A percentile compares a stretch with the other conserved stretches of the same genome.
Conservation (phyloP, 2,329 filamentous ascomycete species). For the Ophiocordyceps camponoti-rufipedis region DNA sequence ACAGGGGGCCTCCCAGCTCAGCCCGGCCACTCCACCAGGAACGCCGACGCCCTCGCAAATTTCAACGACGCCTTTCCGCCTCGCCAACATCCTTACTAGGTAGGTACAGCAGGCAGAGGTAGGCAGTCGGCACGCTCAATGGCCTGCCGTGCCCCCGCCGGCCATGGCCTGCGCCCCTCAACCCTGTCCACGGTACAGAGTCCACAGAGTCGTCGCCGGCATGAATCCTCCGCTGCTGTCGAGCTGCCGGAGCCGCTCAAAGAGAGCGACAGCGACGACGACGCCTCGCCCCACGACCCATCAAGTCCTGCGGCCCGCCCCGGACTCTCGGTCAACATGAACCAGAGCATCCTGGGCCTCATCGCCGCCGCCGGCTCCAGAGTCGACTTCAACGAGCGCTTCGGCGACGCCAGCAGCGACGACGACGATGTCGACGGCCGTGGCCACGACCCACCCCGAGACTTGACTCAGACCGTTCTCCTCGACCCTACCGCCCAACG, state of each 20-base stretch:
- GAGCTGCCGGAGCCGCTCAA: constrained; percentile 35
- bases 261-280: constrained; percentile 28
- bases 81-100: neutral
- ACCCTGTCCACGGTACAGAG: constrained; percentile 21
- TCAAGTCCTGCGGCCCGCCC: constrained; percentile 20
- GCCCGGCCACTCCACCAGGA: neutral
- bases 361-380: constrained; percentile 75
- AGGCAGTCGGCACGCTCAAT: neutral
- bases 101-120: too few relatives aligned
- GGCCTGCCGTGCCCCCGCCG: neutral
- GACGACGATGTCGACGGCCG: constrained; percentile 43
- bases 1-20: neutral
- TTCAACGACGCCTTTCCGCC: neutral
- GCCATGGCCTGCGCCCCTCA: neutral
- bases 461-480: constrained; percentile 23
- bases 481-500: constrained; percentile 14
- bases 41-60: neutral
- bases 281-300: constrained; percentile 19
- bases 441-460: constrained; percentile 19
- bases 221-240: constrained; percentile 16
- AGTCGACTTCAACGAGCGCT: constrained; percentile 64
- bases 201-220: constrained; percentile 25
- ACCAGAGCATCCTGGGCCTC: constrained; percentile 86
- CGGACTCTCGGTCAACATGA: constrained; percentile 53
- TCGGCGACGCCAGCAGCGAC: constrained; percentile 64